These are phyloP conservation scores for Exophiala mesophila DNA, from an alignment of 2,329 filamentous ascomycete species.

Conservation along the genomic window DNA sequence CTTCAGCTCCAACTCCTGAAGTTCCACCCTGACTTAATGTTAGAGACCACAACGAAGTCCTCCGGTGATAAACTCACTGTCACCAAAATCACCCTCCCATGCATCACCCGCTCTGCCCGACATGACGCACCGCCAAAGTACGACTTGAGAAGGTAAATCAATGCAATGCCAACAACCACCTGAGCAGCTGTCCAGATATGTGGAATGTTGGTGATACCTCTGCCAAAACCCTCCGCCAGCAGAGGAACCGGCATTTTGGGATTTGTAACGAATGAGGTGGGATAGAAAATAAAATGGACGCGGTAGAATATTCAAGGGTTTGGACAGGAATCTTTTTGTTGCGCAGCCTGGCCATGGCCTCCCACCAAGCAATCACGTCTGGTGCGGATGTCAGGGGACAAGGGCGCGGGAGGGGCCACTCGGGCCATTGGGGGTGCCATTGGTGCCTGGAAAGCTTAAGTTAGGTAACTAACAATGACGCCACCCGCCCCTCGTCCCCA, in stretches of 20 bases:
- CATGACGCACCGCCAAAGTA: conserved; percentile 75
- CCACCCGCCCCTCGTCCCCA: too few species aligned
- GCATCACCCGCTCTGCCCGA: conserved; percentile 73
- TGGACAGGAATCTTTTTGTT: too few species aligned
- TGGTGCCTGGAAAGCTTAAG: conserved; percentile 1
- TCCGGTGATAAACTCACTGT: conserved; percentile 53
- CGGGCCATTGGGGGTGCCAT: too few species aligned
- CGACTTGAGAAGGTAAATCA: conserved; percentile 60
- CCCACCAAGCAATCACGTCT: too few species aligned
- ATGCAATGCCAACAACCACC: conserved; percentile 46
- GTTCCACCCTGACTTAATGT: conserved; percentile 65
- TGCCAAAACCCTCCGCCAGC: conserved; percentile 48
- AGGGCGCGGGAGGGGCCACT: too few species aligned
- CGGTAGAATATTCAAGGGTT: too few species aligned
- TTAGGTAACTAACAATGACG: not conserved
- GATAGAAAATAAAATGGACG: too few species aligned
- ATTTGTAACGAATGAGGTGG: too few species aligned
- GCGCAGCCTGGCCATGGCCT: too few species aligned
- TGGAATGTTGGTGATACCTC: conserved; percentile 53
- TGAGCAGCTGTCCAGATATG: conserved; percentile 51
- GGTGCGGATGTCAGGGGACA: too few species aligned
- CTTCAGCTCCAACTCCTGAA: conserved; percentile 78
- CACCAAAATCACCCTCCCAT: conserved; percentile 88
- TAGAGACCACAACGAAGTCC: conserved; percentile 3
- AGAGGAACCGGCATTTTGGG: conserved; percentile 64